Evolutionary conservation across 2,329 filamentous ascomycete species (phyloP), one percentile per base, ranked within the genome.

Genomic region (Mycogone perniciosa): DNA sequence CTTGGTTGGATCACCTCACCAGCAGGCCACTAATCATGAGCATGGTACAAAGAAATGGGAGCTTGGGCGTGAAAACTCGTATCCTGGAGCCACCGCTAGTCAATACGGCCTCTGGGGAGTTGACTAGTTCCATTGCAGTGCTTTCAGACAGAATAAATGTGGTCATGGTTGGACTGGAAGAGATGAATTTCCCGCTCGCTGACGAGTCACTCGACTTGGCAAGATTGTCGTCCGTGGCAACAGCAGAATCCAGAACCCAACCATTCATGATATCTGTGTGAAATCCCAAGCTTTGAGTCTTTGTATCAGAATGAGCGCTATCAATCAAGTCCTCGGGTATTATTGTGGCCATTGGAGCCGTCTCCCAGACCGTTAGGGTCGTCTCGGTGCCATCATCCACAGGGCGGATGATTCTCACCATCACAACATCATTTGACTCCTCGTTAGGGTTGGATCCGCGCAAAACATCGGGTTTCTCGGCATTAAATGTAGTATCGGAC

Each of bases 361-460:
- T 45, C 29, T 55, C 51, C 46, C 35, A 56, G 7, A 58, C 40
- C 3, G 58, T 56, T 35, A 58, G 37, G 10, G 55, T 56, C 0
- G 59, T 64, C 41, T 57, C 45, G 7, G 59, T 56, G 8, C 55
- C 50, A 7, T 55, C 52, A 7, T 58, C 52, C 8, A 56, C 54
- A 20, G 62, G 51, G 11, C 59, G 51, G 37, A 63, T 58, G 5
- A 66, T 52, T 10, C 60, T 64, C 27, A 63, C 51, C 13, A 61
- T 41, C 6, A 57, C 42, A 44, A 52, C 56, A 9, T 35, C 31
- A 4, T 41, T 39, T 27, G 48, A 13, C 8, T 39, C 48, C 13
- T 31, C 33, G 1, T 44, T 41, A 27, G 13, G 9, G 11, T 38
- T 31, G 3, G 4, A 11, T 9, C 8, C 20, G 8, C 30, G 5